phyloP scores from a whole-genome alignment of 2,329 filamentous ascomycete species.

The Pseudogymnoascus sp. region DNA sequence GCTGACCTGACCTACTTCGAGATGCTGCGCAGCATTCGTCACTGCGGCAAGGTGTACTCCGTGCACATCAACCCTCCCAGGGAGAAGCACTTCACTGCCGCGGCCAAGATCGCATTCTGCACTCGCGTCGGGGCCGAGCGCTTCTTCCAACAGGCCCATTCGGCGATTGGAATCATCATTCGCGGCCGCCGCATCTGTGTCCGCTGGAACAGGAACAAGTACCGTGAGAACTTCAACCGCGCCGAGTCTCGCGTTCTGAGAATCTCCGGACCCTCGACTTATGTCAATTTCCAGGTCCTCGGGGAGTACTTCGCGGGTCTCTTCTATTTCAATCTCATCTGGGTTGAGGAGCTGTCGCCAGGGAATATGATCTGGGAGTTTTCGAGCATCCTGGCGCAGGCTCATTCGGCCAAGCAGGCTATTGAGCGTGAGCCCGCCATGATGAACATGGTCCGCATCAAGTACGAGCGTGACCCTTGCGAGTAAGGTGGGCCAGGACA shows the following conservation, averaged over 20 bases:
- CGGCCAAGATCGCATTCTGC: constrained; percentile 19
- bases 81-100: constrained; percentile 10
- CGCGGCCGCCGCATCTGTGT: constrained; percentile 9
- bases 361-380: constrained; percentile 10
- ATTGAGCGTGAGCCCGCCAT: constrained; percentile 9
- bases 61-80: constrained; percentile 14
- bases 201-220: constrained; percentile 14
- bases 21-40: constrained; percentile 16
- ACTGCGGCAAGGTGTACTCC: constrained; percentile 16
- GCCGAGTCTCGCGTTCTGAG: constrained; percentile 14
- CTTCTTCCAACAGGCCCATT: constrained; percentile 2
- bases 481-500: background rate
- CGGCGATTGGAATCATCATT: constrained; percentile 8
- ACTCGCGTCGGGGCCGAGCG: background rate
- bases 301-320: constrained; percentile 10
- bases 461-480: constrained; percentile 1
- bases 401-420: constrained; percentile 6
- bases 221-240: background rate
- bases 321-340: constrained; percentile 13
- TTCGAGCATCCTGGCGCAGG: constrained; percentile 8
- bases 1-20: constrained; percentile 3
- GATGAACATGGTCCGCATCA: background rate
- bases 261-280: constrained; percentile 9
- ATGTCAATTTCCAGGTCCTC: background rate
- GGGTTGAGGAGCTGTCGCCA: background rate